phyloP scores from a whole-genome alignment of 1,284 basidiomycete species.

The Sporisorium sorghi region DNA sequence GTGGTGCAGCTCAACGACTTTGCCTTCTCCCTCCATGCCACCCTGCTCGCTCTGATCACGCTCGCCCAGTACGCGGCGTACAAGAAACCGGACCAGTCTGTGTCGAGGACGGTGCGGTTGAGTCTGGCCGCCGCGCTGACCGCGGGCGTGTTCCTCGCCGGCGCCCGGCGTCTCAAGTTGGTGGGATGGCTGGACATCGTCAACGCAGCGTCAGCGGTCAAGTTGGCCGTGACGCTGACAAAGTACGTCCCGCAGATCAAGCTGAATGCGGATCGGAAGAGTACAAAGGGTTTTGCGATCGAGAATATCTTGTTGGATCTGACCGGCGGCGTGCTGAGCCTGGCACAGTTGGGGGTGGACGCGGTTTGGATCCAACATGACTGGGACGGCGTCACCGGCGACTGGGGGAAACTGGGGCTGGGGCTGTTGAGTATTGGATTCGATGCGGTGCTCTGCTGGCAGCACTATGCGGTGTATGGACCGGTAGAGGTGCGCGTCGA shows the following conservation, averaged over 20 bases:
- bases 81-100: background rate
- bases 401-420: constrained; percentile 69
- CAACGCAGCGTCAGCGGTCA: constrained; percentile 66
- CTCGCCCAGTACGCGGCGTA: constrained; percentile 16
- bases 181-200: constrained; percentile 47
- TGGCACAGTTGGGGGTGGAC: constrained; percentile 65
- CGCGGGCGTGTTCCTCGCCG: constrained; percentile 11
- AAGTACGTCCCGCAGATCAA: constrained; percentile 68
- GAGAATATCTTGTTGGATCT: constrained; percentile 70
- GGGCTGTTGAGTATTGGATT: constrained; percentile 69
- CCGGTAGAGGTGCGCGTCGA: background rate
- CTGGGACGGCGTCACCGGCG: constrained; percentile 63
- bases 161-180: constrained; percentile 14
- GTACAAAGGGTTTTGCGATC: constrained; percentile 70
- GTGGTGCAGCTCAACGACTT: constrained; percentile 59
- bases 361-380: constrained; percentile 54
- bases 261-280: constrained; percentile 68
- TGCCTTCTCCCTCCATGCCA: constrained; percentile 53
- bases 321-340: constrained; percentile 66
- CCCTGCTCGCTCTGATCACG: constrained; percentile 30
- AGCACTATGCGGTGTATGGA: constrained; percentile 70
- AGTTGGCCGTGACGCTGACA: constrained; percentile 69
- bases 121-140: constrained; percentile 15
- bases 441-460: constrained; percentile 69
- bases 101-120: constrained; percentile 18